Percentiles rank a stretch among this genome's conserved stretches.
phyloP scores from a whole-genome alignment of 257 asterid species.

The Solanum pinnatisectum region DNA sequence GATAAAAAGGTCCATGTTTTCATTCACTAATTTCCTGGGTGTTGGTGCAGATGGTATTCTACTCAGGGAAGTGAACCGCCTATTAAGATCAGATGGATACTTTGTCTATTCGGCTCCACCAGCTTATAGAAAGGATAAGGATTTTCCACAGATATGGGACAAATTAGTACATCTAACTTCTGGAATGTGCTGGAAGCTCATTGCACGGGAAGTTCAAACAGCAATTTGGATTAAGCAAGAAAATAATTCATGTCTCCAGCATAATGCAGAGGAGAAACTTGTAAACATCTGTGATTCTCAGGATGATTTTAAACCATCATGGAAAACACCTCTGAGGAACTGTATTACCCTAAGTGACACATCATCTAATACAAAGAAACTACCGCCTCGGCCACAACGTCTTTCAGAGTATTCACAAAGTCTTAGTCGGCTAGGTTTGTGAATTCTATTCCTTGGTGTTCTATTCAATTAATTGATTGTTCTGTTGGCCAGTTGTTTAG shows the following conservation, averaged over 20 bases:
- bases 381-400: slow-evolving; percentile 76
- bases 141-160: slow-evolving; percentile 74
- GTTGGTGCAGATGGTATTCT: slow-evolving; percentile 73
- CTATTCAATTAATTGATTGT: neutral
- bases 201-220: slow-evolving; percentile 86
- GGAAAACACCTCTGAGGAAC: slow-evolving; percentile 51
- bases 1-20: neutral
- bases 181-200: slow-evolving; percentile 96
- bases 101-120: slow-evolving; percentile 98
- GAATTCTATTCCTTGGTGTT: neutral
- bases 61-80: slow-evolving; percentile 76
- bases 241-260: slow-evolving; percentile 49
- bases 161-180: slow-evolving; percentile 60
- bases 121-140: slow-evolving; percentile 87
- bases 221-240: slow-evolving; percentile 80
- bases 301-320: slow-evolving; percentile 41
- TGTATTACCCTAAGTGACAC: slow-evolving; percentile 25
- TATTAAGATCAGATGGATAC: slow-evolving; percentile 64
- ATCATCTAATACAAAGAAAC: slow-evolving; percentile 22
- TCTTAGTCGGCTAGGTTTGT: slow-evolving; percentile 52
- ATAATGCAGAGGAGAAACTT: slow-evolving; percentile 38
- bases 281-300: slow-evolving; percentile 49
- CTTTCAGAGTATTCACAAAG: slow-evolving; percentile 63
- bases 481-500: neutral
- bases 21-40: neutral